Percentiles rank a stretch among this genome's conserved stretches.
phyloP scores from a whole-genome alignment of 2,329 filamentous ascomycete species.

The Sordariomycetes sp. region DNA sequence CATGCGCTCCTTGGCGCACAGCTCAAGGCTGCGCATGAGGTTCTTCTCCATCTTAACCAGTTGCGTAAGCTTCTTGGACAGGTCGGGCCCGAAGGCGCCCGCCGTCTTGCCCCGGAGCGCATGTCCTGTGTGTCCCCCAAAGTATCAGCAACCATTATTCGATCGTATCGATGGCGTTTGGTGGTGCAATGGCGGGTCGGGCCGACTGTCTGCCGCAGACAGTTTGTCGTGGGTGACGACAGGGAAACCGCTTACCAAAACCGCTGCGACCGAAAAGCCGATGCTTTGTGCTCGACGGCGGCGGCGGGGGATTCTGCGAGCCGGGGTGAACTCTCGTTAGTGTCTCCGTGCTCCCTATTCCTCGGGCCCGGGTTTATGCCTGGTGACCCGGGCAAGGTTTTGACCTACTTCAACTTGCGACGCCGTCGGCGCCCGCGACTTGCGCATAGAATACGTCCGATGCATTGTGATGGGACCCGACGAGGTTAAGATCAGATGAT shows the following conservation, averaged over 20 bases:
- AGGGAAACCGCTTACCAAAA: slow-evolving; percentile 53
- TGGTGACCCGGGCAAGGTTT: not conserved
- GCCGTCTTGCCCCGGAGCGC: slow-evolving; percentile 60
- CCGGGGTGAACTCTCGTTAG: slow-evolving; percentile 5
- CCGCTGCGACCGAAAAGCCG: slow-evolving; percentile 78
- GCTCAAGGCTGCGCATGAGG: slow-evolving; percentile 95
- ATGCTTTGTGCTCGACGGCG: slow-evolving; percentile 80
- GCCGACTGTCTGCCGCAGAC: not conserved
- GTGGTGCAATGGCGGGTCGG: not conserved
- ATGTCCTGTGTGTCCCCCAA: slow-evolving; percentile 35
- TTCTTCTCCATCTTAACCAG: slow-evolving; percentile 99
- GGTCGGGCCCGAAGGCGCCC: slow-evolving; percentile 69
- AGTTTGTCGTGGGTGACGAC: not conserved
- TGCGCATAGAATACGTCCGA: slow-evolving; percentile 98
- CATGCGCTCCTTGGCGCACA: slow-evolving; percentile 92
- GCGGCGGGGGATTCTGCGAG: slow-evolving; percentile 80
- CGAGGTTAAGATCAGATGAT: not conserved
- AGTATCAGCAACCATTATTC: not conserved
- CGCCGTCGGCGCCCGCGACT: slow-evolving; percentile 88
- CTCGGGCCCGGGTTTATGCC: not conserved
- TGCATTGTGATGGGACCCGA: slow-evolving; percentile 53
- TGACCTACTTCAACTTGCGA: slow-evolving; percentile 50
- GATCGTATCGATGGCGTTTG: not conserved
- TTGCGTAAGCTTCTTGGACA: slow-evolving; percentile 94
- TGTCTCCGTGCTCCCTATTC: not conserved